A percentile compares a stretch with the other conserved stretches of the same genome.
These are phyloP conservation scores for Yamadazyma paraphyllophila DNA, from an alignment of 805 yeast species.

Conservation along the genomic window DNA sequence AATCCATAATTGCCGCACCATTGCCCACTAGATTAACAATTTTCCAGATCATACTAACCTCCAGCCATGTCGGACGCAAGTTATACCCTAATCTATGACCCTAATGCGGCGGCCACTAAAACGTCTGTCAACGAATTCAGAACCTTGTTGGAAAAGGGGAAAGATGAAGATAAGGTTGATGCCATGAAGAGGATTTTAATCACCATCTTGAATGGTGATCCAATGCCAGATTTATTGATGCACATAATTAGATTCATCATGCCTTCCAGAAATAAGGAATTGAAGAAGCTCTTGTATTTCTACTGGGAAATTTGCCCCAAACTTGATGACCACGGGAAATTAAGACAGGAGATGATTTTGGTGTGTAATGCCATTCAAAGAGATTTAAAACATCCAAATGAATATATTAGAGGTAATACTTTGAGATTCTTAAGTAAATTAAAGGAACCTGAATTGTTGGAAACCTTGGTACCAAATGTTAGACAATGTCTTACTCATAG, in stretches of 20 bases:
- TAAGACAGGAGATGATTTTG: constrained; percentile 97
- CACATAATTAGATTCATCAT: constrained; percentile 94
- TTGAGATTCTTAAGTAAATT: constrained; percentile 87
- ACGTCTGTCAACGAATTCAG: constrained; percentile 71
- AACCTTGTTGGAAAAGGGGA: constrained; percentile 78
- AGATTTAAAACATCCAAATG: constrained; percentile 97
- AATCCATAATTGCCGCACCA: too few relatives aligned
- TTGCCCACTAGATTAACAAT: too few relatives aligned
- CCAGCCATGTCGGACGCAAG: constrained; percentile 13
- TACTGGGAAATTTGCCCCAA: constrained; percentile 99
- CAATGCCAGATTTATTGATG: constrained; percentile 91
- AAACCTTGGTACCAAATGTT: constrained; percentile 91
- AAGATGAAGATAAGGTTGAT: constrained; percentile 81
- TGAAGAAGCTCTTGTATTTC: constrained; percentile 88
- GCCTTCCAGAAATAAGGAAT: constrained; percentile 90
- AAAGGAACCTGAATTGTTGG: constrained; percentile 89
- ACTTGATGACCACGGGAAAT: constrained; percentile 79
- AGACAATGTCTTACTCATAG: constrained; percentile 91
- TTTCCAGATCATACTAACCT: constrained; percentile 4
- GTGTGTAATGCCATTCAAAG: constrained; percentile 97
- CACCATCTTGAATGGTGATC: constrained; percentile 87
- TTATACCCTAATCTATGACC: constrained; percentile 80
- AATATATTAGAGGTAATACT: constrained; percentile 93
- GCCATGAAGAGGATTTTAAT: constrained; percentile 87
- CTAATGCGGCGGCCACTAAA: constrained; percentile 61